A percentile compares a stretch with the other conserved stretches of the same genome.
phyloP scores from a whole-genome alignment of 352 stramenopile species.

The Pythium monospermum region DNA sequence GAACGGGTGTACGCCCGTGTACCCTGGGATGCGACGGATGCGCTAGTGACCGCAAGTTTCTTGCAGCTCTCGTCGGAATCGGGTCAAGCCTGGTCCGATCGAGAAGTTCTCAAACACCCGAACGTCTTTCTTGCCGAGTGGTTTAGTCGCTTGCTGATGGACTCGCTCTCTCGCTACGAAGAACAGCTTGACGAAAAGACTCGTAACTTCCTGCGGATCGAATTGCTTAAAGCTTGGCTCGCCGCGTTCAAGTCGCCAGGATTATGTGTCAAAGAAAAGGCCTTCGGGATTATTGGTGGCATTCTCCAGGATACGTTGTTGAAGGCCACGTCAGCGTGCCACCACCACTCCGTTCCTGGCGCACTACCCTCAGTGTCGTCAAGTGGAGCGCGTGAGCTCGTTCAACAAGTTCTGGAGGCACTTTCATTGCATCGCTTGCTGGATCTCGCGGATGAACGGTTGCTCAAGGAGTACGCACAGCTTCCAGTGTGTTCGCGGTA shows the following conservation, averaged over 20 bases:
- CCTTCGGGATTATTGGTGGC: constrained; percentile 65
- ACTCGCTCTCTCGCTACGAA: constrained; percentile 44
- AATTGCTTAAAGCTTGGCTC: constrained; percentile 76
- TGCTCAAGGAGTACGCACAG: constrained; percentile 71
- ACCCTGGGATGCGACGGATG: constrained; percentile 76
- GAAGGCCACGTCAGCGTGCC: constrained; percentile 15
- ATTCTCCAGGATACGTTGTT: constrained; percentile 79
- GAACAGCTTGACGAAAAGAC: constrained; percentile 28
- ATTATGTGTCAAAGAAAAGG: constrained; percentile 83
- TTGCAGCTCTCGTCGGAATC: constrained; percentile 65
- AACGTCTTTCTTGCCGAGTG: constrained; percentile 85
- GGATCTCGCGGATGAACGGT: constrained; percentile 63
- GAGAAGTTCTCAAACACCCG: constrained; percentile 73
- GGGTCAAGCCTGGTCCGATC: constrained; percentile 75
- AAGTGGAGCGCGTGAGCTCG: constrained; percentile 8
- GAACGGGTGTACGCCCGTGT: constrained; percentile 77
- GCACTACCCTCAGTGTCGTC: too few relatives aligned
- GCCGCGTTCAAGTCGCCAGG: constrained; percentile 80
- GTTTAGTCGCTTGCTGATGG: constrained; percentile 73
- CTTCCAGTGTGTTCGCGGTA: constrained; percentile 80
- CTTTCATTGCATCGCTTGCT: constrained; percentile 70
- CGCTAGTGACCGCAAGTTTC: constrained; percentile 60
- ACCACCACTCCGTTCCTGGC: too few relatives aligned
- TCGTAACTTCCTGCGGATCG: constrained; percentile 53
- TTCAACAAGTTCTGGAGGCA: constrained; percentile 30